Conservation (phyloP, 208 protist genomes). For the Acanthamoeba pearcei region DNA sequence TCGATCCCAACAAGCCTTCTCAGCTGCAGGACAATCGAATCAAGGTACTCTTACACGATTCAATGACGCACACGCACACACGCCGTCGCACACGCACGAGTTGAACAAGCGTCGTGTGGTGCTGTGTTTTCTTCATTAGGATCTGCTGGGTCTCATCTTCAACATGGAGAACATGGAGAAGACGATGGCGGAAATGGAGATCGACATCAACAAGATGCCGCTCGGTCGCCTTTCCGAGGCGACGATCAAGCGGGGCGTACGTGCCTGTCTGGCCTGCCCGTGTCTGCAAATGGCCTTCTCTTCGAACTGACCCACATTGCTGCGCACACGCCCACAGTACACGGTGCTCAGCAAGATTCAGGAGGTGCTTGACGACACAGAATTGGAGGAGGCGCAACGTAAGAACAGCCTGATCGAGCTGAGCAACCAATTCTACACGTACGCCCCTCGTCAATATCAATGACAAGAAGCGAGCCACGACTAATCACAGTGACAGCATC, state of each 20-base stretch:
- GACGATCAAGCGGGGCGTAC: slow-evolving; percentile 53
- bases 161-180: slow-evolving; percentile 64
- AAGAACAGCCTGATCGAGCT: slow-evolving; percentile 29
- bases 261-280: neutral
- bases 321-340: slow-evolving; percentile 11
- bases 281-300: neutral
- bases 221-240: slow-evolving; percentile 75
- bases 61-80: too few relatives aligned
- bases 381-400: neutral
- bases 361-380: slow-evolving; percentile 43
- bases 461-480: too few relatives aligned
- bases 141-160: slow-evolving; percentile 73
- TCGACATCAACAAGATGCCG: slow-evolving; percentile 81
- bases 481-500: neutral
- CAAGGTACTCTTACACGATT: neutral
- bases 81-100: neutral
- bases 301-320: neutral
- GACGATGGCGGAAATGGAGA: slow-evolving; percentile 77
- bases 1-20: slow-evolving; percentile 1
- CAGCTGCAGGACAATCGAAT: neutral
- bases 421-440: slow-evolving; percentile 80
- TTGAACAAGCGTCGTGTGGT: too few relatives aligned
- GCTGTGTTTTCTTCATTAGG: neutral
- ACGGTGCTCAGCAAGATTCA: slow-evolving; percentile 72
- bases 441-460: neutral